Evolutionary conservation across 1,284 basidiomycete species (phyloP), one percentile per base, ranked within the genome.

Genomic region (Acaromyces ingoldii): DNA sequence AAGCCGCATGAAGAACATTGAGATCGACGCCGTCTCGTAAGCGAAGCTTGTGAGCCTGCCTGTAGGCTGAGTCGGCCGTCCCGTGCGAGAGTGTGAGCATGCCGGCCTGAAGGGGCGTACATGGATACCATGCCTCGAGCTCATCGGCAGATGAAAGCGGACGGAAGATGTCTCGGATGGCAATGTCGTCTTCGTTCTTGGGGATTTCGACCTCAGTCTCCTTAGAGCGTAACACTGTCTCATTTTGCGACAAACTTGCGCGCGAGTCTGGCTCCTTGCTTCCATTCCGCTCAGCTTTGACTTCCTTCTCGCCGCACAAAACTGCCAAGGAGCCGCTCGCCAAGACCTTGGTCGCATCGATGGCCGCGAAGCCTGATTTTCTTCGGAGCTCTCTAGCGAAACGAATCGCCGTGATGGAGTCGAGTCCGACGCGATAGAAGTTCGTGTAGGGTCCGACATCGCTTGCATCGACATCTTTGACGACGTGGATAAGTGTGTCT

Each of bases 51-150:
- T 41, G 42, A 19, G 28, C 28, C 31, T 42, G 49, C 9, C 22
- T 36, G 28, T 33, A 51, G 13, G 31, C 42, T 6, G 42, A 66
- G 47, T 10, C 34, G 46, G 34, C 65, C 62, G 2, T 37, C 28
- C 6, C 60, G 56, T 5, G 62, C 60, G 26, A 66, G 51, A 21
- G 65, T 59, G 31, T 72, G 65, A 75, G 62, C 70, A 75, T 73
- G 6, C 71, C 70, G 0, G 62, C 51, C 43, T 75, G 73, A 33
- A 74, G 53, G 6, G 73, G 73, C 17, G 72, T 74, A 51, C 66
- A 70, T 1, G 70, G 69, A 26, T 40, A 40, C 15, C 24, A 15
- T 6, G 45, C 45, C 21, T 47, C 45, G 5, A 22, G 17, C 1
- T 21, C 22, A 24, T 47, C 45, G 4, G 11, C 22, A 3, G 13